Base-by-base conservation (phyloP, 2,329 filamentous ascomycete genomes). In the Ophiostoma australiae region DNA sequence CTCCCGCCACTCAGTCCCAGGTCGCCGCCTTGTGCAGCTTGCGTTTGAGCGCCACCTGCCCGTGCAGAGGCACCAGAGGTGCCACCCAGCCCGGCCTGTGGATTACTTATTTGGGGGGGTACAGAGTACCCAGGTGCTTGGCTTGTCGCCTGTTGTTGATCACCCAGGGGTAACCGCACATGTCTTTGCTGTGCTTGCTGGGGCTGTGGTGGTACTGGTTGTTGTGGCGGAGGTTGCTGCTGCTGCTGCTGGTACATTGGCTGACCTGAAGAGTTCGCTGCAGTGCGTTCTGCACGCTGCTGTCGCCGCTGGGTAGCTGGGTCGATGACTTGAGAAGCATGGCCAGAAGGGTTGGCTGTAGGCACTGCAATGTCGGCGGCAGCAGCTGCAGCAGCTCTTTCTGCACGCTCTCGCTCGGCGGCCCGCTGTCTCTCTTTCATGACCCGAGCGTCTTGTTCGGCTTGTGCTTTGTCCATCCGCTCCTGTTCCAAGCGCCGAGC, bases 401-500 rank as follows among this genome's bases (percentile, higher is more conserved):
- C 88, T 37, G 75, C 75, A n/a, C 71, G 70, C 17, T 74, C 73
- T 27, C 70, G 71, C 33, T 75, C 74, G 8, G 67, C 66, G 0
- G 71, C 71, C 44, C 35, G 55, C 55, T 61, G 80, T 78, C 82
- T 82, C 76, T 89, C 86, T 75, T 87, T 85, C 69, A 83, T 76
- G 67, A 85, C 77, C 61, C 83, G 84, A 31, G 83, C 83, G 76
- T 89, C 87, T 71, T 85, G 82, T 73, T 87, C 86, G 1, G 84
- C 84, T 73, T 86, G 83, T 75, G 87, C 85, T 75, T 85, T 83
- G 78, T 87, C 86, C 78, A 82, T 77, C 75, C 88, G 86, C 77
- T 91, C 89, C 63, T 86, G 85, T 77, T 92, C 89, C 65, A 89
- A 89, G 75, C 86, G 85, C 73, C 90, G 84, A 35, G 90, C 87